A percentile compares a stretch with the other conserved stretches of the same genome.
These are phyloP conservation scores for Truncatella angustata DNA, from an alignment of 2,329 filamentous ascomycete species.

Conservation along the genomic window DNA sequence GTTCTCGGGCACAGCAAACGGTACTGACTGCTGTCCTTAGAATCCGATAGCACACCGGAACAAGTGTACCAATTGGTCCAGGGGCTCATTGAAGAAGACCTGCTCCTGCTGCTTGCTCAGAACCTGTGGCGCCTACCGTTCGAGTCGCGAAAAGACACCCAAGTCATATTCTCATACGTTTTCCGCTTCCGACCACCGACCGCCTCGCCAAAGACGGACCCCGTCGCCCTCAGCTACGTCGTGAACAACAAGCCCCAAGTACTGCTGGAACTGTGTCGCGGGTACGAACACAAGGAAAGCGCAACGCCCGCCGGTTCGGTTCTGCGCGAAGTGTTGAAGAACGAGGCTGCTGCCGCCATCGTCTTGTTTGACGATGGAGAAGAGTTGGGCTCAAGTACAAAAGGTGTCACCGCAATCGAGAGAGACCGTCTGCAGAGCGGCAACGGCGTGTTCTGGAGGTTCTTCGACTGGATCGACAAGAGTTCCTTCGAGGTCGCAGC, in stretches of 20 bases:
- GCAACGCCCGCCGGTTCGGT: constrained; percentile 89
- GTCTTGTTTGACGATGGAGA: constrained; percentile 89
- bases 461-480: constrained; percentile 96
- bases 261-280: constrained; percentile 81
- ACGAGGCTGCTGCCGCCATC: constrained; percentile 84
- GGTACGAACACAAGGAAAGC: constrained; percentile 87
- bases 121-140: constrained; percentile 86
- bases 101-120: constrained; percentile 79
- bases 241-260: constrained; percentile 84
- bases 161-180: constrained; percentile 93
- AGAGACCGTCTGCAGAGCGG: constrained; percentile 73
- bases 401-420: constrained; percentile 76
- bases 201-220: constrained; percentile 67
- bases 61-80: constrained; percentile 84
- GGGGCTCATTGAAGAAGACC: constrained; percentile 82
- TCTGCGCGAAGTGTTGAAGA: constrained; percentile 82
- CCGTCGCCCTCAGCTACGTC: constrained; percentile 84
- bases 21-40: constrained; percentile 42
- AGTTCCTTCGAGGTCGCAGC: constrained; percentile 95
- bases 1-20: background rate
- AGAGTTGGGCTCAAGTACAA: constrained; percentile 66
- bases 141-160: constrained; percentile 92
- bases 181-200: constrained; percentile 81
- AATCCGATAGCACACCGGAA: constrained; percentile 82
- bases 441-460: constrained; percentile 89